A percentile compares a stretch with the other conserved stretches of the same genome.
These are phyloP conservation scores for Leishmania mexicana DNA, from an alignment of 208 protist species.

Conservation along the genomic window DNA sequence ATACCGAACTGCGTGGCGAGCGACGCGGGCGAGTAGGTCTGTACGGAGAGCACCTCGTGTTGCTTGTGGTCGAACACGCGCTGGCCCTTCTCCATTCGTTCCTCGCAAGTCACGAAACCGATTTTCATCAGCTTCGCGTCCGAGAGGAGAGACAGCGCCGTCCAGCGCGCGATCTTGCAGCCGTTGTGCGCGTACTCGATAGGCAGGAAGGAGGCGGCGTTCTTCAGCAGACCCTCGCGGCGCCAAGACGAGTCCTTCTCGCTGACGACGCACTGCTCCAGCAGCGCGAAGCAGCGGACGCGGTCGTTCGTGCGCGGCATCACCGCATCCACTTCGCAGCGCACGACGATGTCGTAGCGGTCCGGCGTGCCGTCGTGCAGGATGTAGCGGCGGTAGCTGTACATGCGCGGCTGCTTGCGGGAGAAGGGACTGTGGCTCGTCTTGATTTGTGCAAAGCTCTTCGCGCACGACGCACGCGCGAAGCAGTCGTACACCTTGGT, in stretches of 20 bases:
- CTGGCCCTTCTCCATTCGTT: slow-evolving; percentile 36
- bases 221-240: slow-evolving; percentile 48
- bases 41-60: slow-evolving; percentile 68
- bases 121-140: slow-evolving; percentile 79
- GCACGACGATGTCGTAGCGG: slow-evolving; percentile 86
- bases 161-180: slow-evolving; percentile 88
- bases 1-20: slow-evolving; percentile 75
- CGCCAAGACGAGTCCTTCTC: slow-evolving; percentile 56
- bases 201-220: slow-evolving; percentile 52
- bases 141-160: slow-evolving; percentile 80
- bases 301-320: slow-evolving; percentile 45
- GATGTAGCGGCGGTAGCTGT: slow-evolving; percentile 84
- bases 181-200: slow-evolving; percentile 67
- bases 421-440: slow-evolving; percentile 64
- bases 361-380: slow-evolving; percentile 68
- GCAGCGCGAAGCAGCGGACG: slow-evolving; percentile 78
- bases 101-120: slow-evolving; percentile 73
- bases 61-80: slow-evolving; percentile 35
- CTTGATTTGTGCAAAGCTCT: slow-evolving; percentile 53
- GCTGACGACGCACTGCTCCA: slow-evolving; percentile 63
- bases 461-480: slow-evolving; percentile 53
- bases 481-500: slow-evolving; percentile 77
- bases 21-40: slow-evolving; percentile 53
- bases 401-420: slow-evolving; percentile 70
- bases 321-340: slow-evolving; percentile 83